Percentiles rank a stretch among this genome's conserved stretches.
Conservation (phyloP, 441 rosid species). For the Biscutella laevigata region DNA sequence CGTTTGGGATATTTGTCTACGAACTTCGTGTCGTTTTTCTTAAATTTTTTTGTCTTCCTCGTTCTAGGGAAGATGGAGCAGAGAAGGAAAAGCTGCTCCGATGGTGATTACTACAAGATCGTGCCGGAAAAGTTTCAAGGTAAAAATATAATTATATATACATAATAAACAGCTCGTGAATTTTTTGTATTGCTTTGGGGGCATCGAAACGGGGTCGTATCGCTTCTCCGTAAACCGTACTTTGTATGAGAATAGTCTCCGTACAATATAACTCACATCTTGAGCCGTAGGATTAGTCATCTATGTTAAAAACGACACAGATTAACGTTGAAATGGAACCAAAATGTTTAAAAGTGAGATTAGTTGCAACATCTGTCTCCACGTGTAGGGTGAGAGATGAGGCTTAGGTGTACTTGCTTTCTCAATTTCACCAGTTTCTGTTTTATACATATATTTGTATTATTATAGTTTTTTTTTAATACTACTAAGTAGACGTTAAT, state of each 20-base stretch:
- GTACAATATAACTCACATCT: neutral
- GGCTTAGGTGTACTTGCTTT: conserved; percentile 27
- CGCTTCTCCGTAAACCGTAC: neutral
- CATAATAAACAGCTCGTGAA: neutral
- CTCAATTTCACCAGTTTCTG: conserved; percentile 14
- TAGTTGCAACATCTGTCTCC: conserved; percentile 16
- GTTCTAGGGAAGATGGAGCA: conserved; percentile 31
- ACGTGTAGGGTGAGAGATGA: conserved; percentile 27
- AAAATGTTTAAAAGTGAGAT: conserved; percentile 12
- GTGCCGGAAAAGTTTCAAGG: conserved; percentile 53
- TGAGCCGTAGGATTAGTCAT: conserved; percentile 31
- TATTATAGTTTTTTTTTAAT: neutral
- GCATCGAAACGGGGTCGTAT: conserved; percentile 10
- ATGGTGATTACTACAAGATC: conserved; percentile 35
- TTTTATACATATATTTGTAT: conserved; percentile 14
- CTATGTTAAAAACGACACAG: conserved; percentile 25
- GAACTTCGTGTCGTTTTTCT: neutral
- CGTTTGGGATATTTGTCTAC: neutral
- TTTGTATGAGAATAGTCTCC: conserved; percentile 12
- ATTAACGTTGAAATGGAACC: neutral
- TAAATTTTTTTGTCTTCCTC: neutral
- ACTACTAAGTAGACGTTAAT: neutral
- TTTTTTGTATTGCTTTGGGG: neutral
- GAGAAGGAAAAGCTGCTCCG: conserved; percentile 62
- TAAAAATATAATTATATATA: conserved; percentile 22